A percentile compares a stretch with the other conserved stretches of the same genome.
Conservation (phyloP, 805 yeast genomes). For the Kodamaea fukazawae region DNA sequence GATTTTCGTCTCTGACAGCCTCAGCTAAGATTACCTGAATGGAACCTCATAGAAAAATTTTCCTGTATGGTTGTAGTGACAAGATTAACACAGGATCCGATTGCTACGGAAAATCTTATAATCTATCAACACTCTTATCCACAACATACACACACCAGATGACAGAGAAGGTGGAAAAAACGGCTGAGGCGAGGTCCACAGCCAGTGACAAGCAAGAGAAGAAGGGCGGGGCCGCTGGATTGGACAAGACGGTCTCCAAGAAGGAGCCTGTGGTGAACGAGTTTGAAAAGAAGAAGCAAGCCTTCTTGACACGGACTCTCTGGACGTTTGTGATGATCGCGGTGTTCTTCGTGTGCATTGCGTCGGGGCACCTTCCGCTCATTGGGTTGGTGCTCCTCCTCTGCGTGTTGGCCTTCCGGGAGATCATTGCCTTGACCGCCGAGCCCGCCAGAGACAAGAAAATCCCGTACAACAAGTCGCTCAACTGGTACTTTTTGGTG, state of each 20-base stretch:
- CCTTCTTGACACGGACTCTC: conserved; percentile 80
- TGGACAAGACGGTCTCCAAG: neutral
- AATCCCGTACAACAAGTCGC: conserved; percentile 74
- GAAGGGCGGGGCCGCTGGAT: neutral
- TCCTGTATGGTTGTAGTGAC: too few species aligned
- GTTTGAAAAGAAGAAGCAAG: conserved; percentile 68
- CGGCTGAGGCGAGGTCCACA: neutral
- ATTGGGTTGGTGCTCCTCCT: conserved; percentile 67
- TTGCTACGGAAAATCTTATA: too few species aligned
- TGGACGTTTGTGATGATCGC: conserved; percentile 93
- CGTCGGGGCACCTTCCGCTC: conserved; percentile 83
- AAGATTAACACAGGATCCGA: too few species aligned
- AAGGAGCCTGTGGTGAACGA: conserved; percentile 32
- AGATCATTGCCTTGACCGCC: conserved; percentile 81
- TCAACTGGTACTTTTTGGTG: conserved; percentile 89
- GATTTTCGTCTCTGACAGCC: too few species aligned
- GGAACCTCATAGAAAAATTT: too few species aligned
- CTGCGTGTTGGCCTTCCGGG: conserved; percentile 84
- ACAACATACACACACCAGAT: too few species aligned
- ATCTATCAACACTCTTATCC: too few species aligned
- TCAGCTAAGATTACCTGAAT: too few species aligned
- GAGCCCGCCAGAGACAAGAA: conserved; percentile 82
- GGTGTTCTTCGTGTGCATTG: conserved; percentile 64
- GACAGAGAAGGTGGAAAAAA: conserved; percentile 3
- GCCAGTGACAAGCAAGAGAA: conserved; percentile 1